Conservation (phyloP, 2,329 filamentous ascomycete genomes). For the Colletotrichum higginsianum region DNA sequence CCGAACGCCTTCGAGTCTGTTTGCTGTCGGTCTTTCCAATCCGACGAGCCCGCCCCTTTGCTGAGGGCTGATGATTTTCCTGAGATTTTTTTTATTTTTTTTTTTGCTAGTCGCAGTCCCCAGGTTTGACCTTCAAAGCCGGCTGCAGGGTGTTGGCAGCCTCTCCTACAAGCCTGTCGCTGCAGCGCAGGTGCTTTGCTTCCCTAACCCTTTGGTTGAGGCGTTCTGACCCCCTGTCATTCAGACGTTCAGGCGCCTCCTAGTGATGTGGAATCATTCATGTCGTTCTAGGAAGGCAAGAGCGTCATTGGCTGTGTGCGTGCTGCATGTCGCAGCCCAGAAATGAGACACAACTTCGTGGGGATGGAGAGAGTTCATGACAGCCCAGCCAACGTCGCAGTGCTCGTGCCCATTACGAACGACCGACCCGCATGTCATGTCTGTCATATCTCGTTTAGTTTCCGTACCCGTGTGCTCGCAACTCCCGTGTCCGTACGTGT, state of each 20-base stretch:
- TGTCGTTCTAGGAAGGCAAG: slow-evolving; percentile 19
- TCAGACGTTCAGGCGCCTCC: slow-evolving; percentile 1
- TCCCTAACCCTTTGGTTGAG: slow-evolving; percentile 18
- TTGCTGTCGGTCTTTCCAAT: slow-evolving; percentile 4
- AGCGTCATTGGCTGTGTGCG: slow-evolving; percentile 22
- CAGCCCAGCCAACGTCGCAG: slow-evolving; percentile 14
- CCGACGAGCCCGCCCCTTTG: not conserved
- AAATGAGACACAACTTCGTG: slow-evolving; percentile 27
- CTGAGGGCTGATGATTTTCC: not conserved
- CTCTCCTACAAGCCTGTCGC: slow-evolving; percentile 12
- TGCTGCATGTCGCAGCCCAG: slow-evolving; percentile 39
- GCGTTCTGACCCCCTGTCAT: slow-evolving; percentile 28
- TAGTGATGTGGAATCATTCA: slow-evolving; percentile 36
- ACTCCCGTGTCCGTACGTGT: slow-evolving; percentile 3
- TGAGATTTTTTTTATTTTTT: too few relatives aligned
- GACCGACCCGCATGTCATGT: not conserved
- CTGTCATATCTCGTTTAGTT: not conserved
- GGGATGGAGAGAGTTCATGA: slow-evolving; percentile 19
- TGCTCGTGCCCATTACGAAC: slow-evolving; percentile 1
- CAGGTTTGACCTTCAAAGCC: slow-evolving; percentile 3
- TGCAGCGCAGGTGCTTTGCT: slow-evolving; percentile 24
- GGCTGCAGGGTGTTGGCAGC: slow-evolving; percentile 11
- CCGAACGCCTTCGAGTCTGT: slow-evolving; percentile 13
- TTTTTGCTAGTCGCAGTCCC: not conserved
- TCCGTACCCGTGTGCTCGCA: slow-evolving; percentile 5